Evolutionary conservation across 176 grass and related monocot genomes (phyloP).

Genomic region (Zea mays): Zm-B73-REFERENCE-NAM-5.0 NC_050097.1:1819001-1819500

Average conservation of each 20-base stretch:
- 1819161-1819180: not conserved
- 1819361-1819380: constrained; percentile 25
- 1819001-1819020: not conserved
- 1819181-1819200: constrained; percentile 1
- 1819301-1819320: constrained; percentile 21
- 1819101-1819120: not conserved
- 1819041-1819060: constrained; percentile 4
- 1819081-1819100: not conserved
- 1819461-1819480: constrained; percentile 45
- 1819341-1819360: constrained; percentile 31
- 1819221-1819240: constrained; percentile 35
- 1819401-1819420: constrained; percentile 50
- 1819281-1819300: constrained; percentile 27
- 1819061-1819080: not conserved
- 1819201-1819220: constrained; percentile 41
- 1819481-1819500: constrained; percentile 84
- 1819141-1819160: too few relatives aligned
- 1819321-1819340: constrained; percentile 23
- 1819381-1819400: constrained; percentile 42
- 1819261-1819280: constrained; percentile 35
- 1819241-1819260: constrained; percentile 36
- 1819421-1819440: constrained; percentile 57
- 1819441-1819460: constrained; percentile 48
- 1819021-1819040: not conserved
- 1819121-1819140: not conserved